Evolutionary conservation across 2,329 filamentous ascomycete genomes (phyloP).

Genomic region (Drechslerella stenobrocha): DNA sequence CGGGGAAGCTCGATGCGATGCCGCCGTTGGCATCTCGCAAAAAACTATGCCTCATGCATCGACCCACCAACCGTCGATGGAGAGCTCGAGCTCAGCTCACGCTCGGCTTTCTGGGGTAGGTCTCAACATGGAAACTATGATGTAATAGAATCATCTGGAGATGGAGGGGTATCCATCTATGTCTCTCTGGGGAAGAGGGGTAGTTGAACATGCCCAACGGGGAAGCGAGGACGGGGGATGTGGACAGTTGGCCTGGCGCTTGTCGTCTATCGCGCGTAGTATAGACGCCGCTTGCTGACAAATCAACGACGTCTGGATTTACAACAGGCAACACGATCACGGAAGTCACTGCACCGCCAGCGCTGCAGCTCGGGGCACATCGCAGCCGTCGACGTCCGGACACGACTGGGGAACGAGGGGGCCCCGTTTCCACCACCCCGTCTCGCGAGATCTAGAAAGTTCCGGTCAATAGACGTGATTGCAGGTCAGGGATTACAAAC

Average conservation of each 20-base stretch:
- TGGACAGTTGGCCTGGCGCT: not conserved
- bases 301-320: slow-evolving; percentile 36
- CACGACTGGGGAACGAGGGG: not conserved
- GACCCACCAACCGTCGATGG: slow-evolving; percentile 8
- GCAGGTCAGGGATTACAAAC: slow-evolving; percentile 34
- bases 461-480: not conserved
- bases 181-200: not conserved
- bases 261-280: slow-evolving; percentile 45
- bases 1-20: slow-evolving; percentile 28
- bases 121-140: slow-evolving; percentile 25
- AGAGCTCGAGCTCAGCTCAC: slow-evolving; percentile 1
- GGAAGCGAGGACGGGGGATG: not conserved
- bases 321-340: slow-evolving; percentile 40
- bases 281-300: slow-evolving; percentile 32
- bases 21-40: not conserved
- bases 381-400: not conserved
- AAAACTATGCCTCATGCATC: slow-evolving; percentile 25
- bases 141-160: slow-evolving; percentile 23
- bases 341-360: not conserved
- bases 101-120: slow-evolving; percentile 12
- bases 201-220: not conserved
- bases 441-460: not conserved
- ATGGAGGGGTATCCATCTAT: slow-evolving; percentile 9
- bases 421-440: not conserved
- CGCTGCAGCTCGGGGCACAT: too few species aligned